Base-by-base conservation (phyloP, 192 early-diverging fungal genomes). In the Podila clonocystis region DNA sequence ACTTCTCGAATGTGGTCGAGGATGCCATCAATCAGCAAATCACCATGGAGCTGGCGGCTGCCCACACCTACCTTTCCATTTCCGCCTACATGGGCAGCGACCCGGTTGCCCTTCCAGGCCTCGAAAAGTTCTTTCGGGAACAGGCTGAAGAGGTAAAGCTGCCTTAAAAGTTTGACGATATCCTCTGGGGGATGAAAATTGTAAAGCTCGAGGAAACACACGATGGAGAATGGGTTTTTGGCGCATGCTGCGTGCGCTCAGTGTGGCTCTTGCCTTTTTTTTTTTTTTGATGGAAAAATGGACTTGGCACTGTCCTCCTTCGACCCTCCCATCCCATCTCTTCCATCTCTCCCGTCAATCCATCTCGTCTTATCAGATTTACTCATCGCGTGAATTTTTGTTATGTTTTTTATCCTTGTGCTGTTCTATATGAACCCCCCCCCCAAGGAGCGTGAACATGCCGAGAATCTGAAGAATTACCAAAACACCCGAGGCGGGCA, bases 1-100 rank as follows among this genome's bases (percentile, higher is more conserved):
- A 88, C 70, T 88, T 84, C 64, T 52, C 84, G 24, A 84, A 59
- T 36, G 31, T 73, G 38, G 78, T 82, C 20, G 85, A 86, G 38
- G 87, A 87, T 57, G 84, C 82, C 30, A 75, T 88, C 58, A 88
- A 88, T 65, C 82, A 82, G 48, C 87, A 88, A 64, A 82, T 88
- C 58, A 73, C 83, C 61, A 82, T 82, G 62, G 87, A 88, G 71
- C 68, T 87, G 52, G 70, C 85, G 34, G 87, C 87, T 36, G 80
- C 86, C 52, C 85, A 85, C 57, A 78, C 82, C n/a, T 88, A 88
- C 62, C 71, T 85, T 9, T 74, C 86, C 57, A 78, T 88, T 74
- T 72, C 85, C 19, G 72, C 86, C n/a, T 88, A 82, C 82, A 80
- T 85, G 28, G 65, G 68, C 22, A 65, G 74, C n/a, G 68, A 76